Conservation (phyloP, 345 rosid species). For the Clausena lansium region DNA sequence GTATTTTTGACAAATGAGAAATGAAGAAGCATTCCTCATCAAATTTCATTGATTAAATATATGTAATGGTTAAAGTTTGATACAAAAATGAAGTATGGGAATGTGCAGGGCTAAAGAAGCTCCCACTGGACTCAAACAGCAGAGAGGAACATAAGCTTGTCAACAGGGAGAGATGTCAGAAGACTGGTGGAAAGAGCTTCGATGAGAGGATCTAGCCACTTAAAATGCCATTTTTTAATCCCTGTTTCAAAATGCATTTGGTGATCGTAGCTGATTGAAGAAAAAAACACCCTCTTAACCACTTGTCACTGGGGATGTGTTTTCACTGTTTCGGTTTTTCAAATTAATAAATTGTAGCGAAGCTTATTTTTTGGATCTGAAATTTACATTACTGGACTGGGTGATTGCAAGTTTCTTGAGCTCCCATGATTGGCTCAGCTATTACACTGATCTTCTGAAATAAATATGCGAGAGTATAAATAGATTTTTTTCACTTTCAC, state of each 20-base stretch:
- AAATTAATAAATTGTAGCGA: not conserved
- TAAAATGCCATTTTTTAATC: not conserved
- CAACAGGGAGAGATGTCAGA: not conserved
- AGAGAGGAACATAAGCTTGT: not conserved
- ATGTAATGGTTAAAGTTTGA: too few species aligned
- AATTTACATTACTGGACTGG: not conserved
- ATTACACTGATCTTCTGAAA: not conserved
- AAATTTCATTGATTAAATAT: too few species aligned
- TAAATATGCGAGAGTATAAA: too few species aligned
- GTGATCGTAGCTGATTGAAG: not conserved
- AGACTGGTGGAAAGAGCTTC: constrained; percentile 8
- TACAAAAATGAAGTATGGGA: not conserved
- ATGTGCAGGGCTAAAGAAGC: constrained; percentile 11
- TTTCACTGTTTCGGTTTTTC: not conserved
- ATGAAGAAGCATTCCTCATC: too few species aligned
- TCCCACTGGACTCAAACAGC: constrained; percentile 12
- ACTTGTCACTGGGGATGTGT: not conserved
- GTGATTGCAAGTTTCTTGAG: not conserved
- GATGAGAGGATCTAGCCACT: constrained; percentile 22
- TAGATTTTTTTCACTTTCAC: too few species aligned
- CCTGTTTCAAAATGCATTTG: constrained; percentile 4
- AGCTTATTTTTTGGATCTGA: not conserved
- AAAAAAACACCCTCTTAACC: not conserved
- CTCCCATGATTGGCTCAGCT: not conserved
- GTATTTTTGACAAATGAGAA: too few species aligned